phyloP scores from a whole-genome alignment of 1,139 yeast genomes.

The Martiniozyma asiatica region DNA sequence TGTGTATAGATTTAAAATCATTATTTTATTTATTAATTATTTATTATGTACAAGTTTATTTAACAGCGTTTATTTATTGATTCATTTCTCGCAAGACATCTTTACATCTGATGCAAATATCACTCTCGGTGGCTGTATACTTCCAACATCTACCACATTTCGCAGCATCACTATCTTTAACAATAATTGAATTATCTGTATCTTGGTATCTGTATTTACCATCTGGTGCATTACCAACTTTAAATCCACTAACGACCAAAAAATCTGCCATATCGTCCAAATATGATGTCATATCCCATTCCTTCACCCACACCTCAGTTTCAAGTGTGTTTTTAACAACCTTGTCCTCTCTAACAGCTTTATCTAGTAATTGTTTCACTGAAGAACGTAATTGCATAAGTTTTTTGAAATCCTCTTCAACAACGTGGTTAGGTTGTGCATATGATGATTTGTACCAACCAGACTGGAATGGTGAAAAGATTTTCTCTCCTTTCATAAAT shows the following conservation, averaged over 20 bases:
- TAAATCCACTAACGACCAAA: slow-evolving; percentile 53
- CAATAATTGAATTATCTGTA: slow-evolving; percentile 20
- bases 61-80: too few species aligned
- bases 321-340: slow-evolving; percentile 55
- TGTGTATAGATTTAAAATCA: too few species aligned
- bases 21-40: too few species aligned
- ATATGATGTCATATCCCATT: slow-evolving; percentile 24
- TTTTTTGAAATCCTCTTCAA: slow-evolving; percentile 29
- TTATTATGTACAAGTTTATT: too few species aligned
- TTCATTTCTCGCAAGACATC: slow-evolving; percentile 27
- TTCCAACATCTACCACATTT: slow-evolving; percentile 98
- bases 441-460: slow-evolving; percentile 19
- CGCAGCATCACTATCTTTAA: slow-evolving; percentile 32
- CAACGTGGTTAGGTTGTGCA: slow-evolving; percentile 23
- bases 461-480: slow-evolving; percentile 47
- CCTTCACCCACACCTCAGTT: too few species aligned
- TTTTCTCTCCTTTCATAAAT: slow-evolving; percentile 20
- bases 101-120: slow-evolving; percentile 60
- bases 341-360: slow-evolving; percentile 33
- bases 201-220: too few species aligned
- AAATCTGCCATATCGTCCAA: slow-evolving; percentile 35
- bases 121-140: slow-evolving; percentile 35
- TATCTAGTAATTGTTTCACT: slow-evolving; percentile 37
- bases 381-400: slow-evolving; percentile 34
- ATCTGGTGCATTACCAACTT: slow-evolving; percentile 20